Percentiles rank a stretch among this genome's conserved stretches.
These are phyloP conservation scores for Mortierella sp. DNA, from an alignment of 371 early-diverging fungal species.

Conservation along the genomic window DNA sequence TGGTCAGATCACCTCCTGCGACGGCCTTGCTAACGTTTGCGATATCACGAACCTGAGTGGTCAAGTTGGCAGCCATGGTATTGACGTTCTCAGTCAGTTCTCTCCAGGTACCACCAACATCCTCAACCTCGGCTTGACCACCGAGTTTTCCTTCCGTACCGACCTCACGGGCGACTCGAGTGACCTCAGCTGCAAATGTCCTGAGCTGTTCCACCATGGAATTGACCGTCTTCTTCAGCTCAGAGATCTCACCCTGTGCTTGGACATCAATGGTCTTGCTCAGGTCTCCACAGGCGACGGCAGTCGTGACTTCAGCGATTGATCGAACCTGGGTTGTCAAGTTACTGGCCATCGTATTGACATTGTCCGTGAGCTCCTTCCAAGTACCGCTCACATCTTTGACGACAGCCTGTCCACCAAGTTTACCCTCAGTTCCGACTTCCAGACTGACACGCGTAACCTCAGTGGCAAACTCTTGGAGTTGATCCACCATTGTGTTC, in stretches of 20 bases:
- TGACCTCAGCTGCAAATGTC: constrained; percentile 67
- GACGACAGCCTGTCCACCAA: constrained; percentile 63
- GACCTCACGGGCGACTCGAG: constrained; percentile 63
- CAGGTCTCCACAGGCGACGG: constrained; percentile 64
- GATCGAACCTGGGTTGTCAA: constrained; percentile 68
- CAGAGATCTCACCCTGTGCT: constrained; percentile 57
- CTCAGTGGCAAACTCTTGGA: constrained; percentile 61
- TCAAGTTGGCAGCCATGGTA: constrained; percentile 61
- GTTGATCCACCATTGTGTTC: constrained; percentile 73
- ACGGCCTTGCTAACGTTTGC: constrained; percentile 64
- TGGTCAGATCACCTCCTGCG: constrained; percentile 62
- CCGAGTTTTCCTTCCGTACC: constrained; percentile 65
- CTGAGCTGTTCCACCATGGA: constrained; percentile 65
- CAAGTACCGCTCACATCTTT: constrained; percentile 64
- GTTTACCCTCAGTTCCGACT: constrained; percentile 62
- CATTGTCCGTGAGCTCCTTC: constrained; percentile 67
- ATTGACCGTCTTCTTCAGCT: constrained; percentile 61
- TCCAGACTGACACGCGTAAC: constrained; percentile 61
- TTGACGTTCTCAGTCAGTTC: constrained; percentile 64
- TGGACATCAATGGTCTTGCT: constrained; percentile 63
- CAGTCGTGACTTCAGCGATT: constrained; percentile 66
- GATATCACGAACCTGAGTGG: constrained; percentile 63
- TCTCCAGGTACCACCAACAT: constrained; percentile 69
- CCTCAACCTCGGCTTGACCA: constrained; percentile 62
- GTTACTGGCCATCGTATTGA: constrained; percentile 68